Conservation (phyloP, 1,139 yeast genomes). For the Blastobotrys raffinosifermentans region DNA sequence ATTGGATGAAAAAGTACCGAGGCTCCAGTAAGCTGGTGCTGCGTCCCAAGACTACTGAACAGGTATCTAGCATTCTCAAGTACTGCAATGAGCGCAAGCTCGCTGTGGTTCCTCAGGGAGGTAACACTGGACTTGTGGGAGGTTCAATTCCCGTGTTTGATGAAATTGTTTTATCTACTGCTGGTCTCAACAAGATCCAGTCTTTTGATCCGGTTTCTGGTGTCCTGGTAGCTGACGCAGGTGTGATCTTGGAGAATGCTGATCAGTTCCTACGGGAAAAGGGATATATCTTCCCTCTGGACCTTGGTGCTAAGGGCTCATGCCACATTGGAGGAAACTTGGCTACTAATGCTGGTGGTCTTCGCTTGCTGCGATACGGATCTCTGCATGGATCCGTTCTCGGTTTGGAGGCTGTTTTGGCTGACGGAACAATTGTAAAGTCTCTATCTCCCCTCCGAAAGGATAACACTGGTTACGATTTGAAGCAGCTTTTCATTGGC, state of each 20-base stretch:
- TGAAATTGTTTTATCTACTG: slow-evolving; percentile 69
- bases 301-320: slow-evolving; percentile 95
- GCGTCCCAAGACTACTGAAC: slow-evolving; percentile 78
- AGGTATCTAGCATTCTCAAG: slow-evolving; percentile 68
- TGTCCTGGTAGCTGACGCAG: slow-evolving; percentile 83
- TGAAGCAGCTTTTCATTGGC: slow-evolving; percentile 89
- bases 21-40: slow-evolving; percentile 81
- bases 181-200: slow-evolving; percentile 70
- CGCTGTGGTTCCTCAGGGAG: slow-evolving; percentile 96
- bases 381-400: slow-evolving; percentile 88
- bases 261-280: slow-evolving; percentile 71
- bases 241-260: slow-evolving; percentile 81
- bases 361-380: slow-evolving; percentile 81
- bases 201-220: slow-evolving; percentile 81
- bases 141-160: slow-evolving; percentile 93
- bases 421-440: slow-evolving; percentile 78
- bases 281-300: slow-evolving; percentile 89
- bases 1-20: slow-evolving; percentile 92
- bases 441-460: slow-evolving; percentile 81
- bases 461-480: slow-evolving; percentile 91
- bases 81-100: slow-evolving; percentile 73
- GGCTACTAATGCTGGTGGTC: slow-evolving; percentile 96
- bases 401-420: slow-evolving; percentile 86
- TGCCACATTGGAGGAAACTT: slow-evolving; percentile 95
- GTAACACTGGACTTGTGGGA: slow-evolving; percentile 94